Percentiles rank a stretch among this genome's conserved stretches.
phyloP scores from a whole-genome alignment of 176 grass and related monocot genomes.

The Zea mays region DNA sequence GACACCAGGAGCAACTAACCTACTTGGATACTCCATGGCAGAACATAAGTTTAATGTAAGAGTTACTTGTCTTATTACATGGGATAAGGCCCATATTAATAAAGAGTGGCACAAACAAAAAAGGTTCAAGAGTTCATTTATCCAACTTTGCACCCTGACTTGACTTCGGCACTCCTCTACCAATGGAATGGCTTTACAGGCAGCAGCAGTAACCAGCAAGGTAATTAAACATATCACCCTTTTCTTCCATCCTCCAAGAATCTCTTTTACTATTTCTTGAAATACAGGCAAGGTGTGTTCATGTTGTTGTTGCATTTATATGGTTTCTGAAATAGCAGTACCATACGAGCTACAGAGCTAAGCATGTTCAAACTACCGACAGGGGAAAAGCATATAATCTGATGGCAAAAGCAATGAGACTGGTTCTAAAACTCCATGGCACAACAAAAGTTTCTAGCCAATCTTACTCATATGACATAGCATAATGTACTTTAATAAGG shows the following conservation, averaged over 20 bases:
- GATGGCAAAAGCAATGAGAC: neutral
- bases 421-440: neutral
- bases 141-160: neutral
- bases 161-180: neutral
- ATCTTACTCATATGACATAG: neutral
- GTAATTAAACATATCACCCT: neutral
- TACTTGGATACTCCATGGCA: neutral
- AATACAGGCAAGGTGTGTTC: neutral
- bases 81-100: neutral
- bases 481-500: neutral
- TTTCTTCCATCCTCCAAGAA: neutral
- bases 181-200: neutral
- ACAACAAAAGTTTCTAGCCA: neutral
- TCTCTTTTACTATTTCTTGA: neutral
- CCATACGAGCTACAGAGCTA: neutral
- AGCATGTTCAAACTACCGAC: neutral
- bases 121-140: neutral
- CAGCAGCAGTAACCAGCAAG: neutral
- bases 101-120: neutral
- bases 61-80: neutral
- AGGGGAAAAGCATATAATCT: neutral
- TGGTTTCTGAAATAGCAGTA: neutral
- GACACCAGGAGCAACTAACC: neutral
- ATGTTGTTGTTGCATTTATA: neutral
- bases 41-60: neutral